phyloP scores from a whole-genome alignment of 1,284 basidiomycete genomes.

The Pseudozyma thailandica region DNA sequence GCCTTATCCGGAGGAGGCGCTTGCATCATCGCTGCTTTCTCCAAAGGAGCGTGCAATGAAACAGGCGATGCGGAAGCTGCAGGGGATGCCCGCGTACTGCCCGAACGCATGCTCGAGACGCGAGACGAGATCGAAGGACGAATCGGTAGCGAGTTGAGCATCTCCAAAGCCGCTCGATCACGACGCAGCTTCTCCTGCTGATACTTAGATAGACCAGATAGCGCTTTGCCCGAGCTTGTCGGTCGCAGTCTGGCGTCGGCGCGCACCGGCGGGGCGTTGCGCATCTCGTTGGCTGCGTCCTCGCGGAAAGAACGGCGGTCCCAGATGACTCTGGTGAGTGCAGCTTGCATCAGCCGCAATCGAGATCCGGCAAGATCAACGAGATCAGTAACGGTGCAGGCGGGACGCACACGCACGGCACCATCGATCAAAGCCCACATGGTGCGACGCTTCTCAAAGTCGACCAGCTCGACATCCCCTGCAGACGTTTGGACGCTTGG shows the following conservation, averaged over 20 bases:
- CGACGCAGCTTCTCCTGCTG: conserved; percentile 60
- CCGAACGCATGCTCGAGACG: conserved; percentile 46
- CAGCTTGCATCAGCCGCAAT: conserved; percentile 53
- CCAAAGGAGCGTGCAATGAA: conserved; percentile 8
- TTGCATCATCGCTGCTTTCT: conserved; percentile 14
- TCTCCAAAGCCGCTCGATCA: conserved; percentile 47
- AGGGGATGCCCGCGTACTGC: conserved; percentile 10
- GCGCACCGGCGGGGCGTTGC: conserved; percentile 37
- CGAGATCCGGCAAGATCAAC: conserved; percentile 56
- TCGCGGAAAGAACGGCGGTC: conserved; percentile 58
- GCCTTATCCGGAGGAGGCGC: conserved; percentile 42
- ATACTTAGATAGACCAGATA: conserved; percentile 40
- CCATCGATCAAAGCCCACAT: conserved; percentile 59
- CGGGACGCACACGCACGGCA: conserved; percentile 39
- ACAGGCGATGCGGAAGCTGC: conserved; percentile 12
- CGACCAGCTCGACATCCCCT: conserved; percentile 51
- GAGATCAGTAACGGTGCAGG: conserved; percentile 36
- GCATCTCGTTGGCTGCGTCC: conserved; percentile 59
- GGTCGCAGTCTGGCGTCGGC: conserved; percentile 23
- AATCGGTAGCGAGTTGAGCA: conserved; percentile 27
- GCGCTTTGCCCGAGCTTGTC: conserved; percentile 42
- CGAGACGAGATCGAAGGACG: conserved; percentile 39
- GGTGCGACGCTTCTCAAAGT: conserved; percentile 62
- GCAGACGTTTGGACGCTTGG: conserved; percentile 19
- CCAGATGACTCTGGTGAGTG: conserved; percentile 56